Evolutionary conservation across 768 basidiomycete species (phyloP), one percentile per base, ranked within the genome.

Genomic region (Cystofilobasidium bisporidii): DNA sequence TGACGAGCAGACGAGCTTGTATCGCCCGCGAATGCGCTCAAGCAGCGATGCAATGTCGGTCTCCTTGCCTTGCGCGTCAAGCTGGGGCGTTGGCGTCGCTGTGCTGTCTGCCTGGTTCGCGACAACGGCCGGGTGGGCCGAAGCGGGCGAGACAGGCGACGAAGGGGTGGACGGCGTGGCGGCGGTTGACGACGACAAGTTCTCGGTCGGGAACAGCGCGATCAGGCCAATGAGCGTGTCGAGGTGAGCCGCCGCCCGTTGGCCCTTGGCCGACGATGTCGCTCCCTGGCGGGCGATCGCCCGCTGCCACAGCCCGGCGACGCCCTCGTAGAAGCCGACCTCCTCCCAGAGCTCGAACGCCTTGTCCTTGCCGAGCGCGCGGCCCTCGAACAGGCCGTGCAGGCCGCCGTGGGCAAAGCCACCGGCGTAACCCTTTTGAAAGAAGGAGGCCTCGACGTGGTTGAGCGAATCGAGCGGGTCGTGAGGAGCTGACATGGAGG

Each of bases 291-390:
- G 53, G 28, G 5, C 53, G 53, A 56, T 26, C 10, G 20, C 53
- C 14, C 12, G 79, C 68, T 79, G 76, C 89, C 89, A 96, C 64
- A 85, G 82, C 64, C 73, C 70, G 2, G 90, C 90, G 72, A 87
- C 87, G 8, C 92, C 94, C 72, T 93, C 83, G 75, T 93, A 93
- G 73, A 86, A 97, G 1, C 89, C 92, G 17, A 99, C 82, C 76
- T 99, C 94, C 76, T 97, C 93, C 91, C 92, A 97, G 78, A 96
- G 85, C 77, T 94, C 92, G 76, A 86, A 97, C 0, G 88, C 89
- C 72, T 94, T 92, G 72, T 91, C 87, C 64, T 86, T 82, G 1
- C 92, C 94, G 22, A 97, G 81, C 0, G 87, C 87, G 18, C 91
- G 82, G 12, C 94, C 94, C 76, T 99, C 91, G 69, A 91, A 90